Evolutionary conservation across 768 basidiomycete genomes (phyloP), one percentile per base, ranked within the genome.

Genomic region (Mycena indigotica): DNA sequence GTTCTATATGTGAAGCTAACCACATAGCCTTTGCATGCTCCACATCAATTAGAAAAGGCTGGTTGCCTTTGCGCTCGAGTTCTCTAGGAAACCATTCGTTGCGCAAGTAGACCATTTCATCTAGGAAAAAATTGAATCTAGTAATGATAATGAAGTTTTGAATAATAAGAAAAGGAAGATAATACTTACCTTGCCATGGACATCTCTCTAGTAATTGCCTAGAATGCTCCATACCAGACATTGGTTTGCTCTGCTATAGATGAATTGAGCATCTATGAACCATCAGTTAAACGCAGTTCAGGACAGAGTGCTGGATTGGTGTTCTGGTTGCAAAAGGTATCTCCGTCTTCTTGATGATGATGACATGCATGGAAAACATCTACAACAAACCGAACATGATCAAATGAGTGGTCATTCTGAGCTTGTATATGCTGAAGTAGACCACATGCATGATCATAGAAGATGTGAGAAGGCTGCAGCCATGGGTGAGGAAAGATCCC

Each of bases 211-310:
- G n/a, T n/a, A n/a, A n/a, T n/a, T n/a, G n/a, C n/a, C n/a, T n/a
- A n/a, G n/a, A n/a, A n/a, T n/a, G n/a, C n/a, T n/a, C n/a, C n/a
- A n/a, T n/a, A 29, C 73, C 74, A 74, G 0, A 62, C 56, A 35
- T 75, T 75, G 0, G 61, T 53, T 51, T 71, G 69, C 45, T 75
- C 66, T 0, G 71, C 67, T 0, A 59, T 30, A 0, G 68, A 75
- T 0, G 63, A 72, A 21, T 73, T 74, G 60, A 75, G 73, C 0
- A 25, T 28, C 66, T 68, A 75, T 17, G 50, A 55, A 0, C 64
- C 61, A 28, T 32, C 24, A 24, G 61, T 55, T 10, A 29, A 26
- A 0, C 39, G 10, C 12, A 74, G 55, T 30, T 73, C 70, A 17
- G 70, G 72, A 57, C 74, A 74, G 0, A 25, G 32, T 63, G 67